Conservation (phyloP, 495 filamentous ascomycete genomes). For the Penicillium odoratum region DNA sequence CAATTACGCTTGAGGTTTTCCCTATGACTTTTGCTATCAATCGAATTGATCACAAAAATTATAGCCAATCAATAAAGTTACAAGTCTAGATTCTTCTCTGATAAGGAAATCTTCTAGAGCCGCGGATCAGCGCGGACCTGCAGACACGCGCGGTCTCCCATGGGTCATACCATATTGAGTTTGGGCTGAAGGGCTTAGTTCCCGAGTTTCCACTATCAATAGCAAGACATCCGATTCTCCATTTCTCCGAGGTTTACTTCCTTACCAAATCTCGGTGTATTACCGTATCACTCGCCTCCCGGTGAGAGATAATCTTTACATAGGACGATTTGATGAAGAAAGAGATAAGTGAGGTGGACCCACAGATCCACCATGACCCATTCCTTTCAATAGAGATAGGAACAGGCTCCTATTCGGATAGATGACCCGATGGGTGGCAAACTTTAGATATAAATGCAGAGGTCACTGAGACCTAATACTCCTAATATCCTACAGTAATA, state of each 20-base stretch:
- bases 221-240: neutral
- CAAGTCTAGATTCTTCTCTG: no score
- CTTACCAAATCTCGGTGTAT: neutral
- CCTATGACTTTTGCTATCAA: no score
- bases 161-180: neutral
- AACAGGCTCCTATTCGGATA: neutral
- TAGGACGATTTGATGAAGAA: slow-evolving; percentile 20
- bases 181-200: slow-evolving; percentile 9
- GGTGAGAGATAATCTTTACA: slow-evolving; percentile 13
- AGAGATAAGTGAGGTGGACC: slow-evolving; percentile 16
- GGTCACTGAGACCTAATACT: neutral
- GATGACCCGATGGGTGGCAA: neutral
- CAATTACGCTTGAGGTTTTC: no score
- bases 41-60: no score
- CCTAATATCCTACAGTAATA: no score
- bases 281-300: neutral
- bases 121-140: slow-evolving; percentile 12
- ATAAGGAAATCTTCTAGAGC: slow-evolving; percentile 8
- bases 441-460: neutral
- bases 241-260: neutral
- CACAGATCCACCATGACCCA: slow-evolving; percentile 20
- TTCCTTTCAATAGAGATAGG: slow-evolving; percentile 12
- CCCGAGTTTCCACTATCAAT: slow-evolving; percentile 5
- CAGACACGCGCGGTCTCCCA: neutral
- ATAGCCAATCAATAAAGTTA: no score